Base-by-base conservation (phyloP, 768 basidiomycete species). In the Mycena epipterygia region DNA sequence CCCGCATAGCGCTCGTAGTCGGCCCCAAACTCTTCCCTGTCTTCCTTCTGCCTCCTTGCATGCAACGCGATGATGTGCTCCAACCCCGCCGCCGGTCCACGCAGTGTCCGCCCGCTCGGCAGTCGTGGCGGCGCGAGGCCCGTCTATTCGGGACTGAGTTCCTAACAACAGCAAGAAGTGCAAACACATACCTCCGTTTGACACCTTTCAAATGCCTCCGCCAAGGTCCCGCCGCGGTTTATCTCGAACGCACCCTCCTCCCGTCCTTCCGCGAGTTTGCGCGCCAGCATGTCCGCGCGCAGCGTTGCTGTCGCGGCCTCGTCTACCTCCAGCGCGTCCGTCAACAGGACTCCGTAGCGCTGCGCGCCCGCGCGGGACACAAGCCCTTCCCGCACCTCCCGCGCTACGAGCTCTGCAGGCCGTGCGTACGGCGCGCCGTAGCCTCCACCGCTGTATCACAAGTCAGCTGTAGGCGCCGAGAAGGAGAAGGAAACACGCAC, bases 321-420 rank as follows among this genome's bases (percentile, higher is more conserved):
- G 42, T 79, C 76, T 30, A 76, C 76, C 25, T 73, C 66, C 21
- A 75, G 68, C 5, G 14, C 49, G 29, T 68, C 61, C 32, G 70
- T 75, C 49, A 79, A 65, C 30, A 73, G 64, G 14, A 79, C 78
- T 3, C 78, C 78, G 64, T 79, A 79, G 13, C 76, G 75, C 53
- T 49, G n/a, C 30, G 78, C 57, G 23, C 78, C 74, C 13, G 59
- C 46, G 33, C 58, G 68, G 4, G 72, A 69, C 37, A 79, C 74
- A 1, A 79, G 77, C 1, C 78, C 77, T 23, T 75, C 75, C 9
- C 76, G 74, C 42, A 76, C 74, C 69, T 79, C 78, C 29, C 74
- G 73, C 2, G 77, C 77, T 8, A 79, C 78, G 16, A 79, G 56
- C 56, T 76, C 72, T 19, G 78, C 76, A 21, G 79, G 77, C 17